Conservation (phyloP, 192 early-diverging fungal genomes). For the Coemansia aciculifera region DNA sequence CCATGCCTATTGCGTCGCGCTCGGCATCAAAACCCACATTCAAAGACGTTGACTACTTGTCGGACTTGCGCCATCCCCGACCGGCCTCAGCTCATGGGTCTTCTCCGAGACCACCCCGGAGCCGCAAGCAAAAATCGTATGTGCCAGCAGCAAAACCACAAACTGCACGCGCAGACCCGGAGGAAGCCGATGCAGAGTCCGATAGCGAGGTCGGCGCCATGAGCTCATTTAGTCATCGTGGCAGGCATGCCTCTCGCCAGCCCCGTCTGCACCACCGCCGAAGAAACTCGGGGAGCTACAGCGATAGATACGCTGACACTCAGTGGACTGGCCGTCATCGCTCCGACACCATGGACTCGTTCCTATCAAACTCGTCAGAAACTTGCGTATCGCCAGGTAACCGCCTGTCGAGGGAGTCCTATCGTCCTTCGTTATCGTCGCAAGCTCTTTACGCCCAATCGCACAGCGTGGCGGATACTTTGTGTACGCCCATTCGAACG, state of each 20-base stretch:
- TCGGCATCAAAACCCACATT: neutral
- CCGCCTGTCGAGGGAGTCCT: slow-evolving; percentile 20
- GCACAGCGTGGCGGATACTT: neutral
- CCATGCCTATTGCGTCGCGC: neutral
- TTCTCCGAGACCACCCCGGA: neutral
- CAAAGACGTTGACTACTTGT: slow-evolving; percentile 1
- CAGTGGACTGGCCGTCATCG: slow-evolving; percentile 14
- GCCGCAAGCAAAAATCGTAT: slow-evolving; percentile 10
- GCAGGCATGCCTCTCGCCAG: slow-evolving; percentile 4
- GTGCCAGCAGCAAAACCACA: neutral
- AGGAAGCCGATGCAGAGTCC: slow-evolving; percentile 47
- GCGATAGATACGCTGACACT: slow-evolving; percentile 3
- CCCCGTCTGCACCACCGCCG: slow-evolving; percentile 6
- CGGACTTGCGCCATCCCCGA: neutral
- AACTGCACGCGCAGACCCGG: slow-evolving; percentile 15
- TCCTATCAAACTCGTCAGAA: slow-evolving; percentile 45
- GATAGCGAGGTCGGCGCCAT: slow-evolving; percentile 26
- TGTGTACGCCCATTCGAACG: slow-evolving; percentile 12
- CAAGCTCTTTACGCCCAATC: neutral
- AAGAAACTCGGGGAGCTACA: slow-evolving; percentile 12
- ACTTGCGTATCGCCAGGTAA: slow-evolving; percentile 42
- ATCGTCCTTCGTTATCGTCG: slow-evolving; percentile 6
- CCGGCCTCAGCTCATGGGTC: slow-evolving; percentile 9
- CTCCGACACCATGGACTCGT: slow-evolving; percentile 38
- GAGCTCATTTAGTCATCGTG: neutral